A percentile compares a stretch with the other conserved stretches of the same genome.
phyloP scores from a whole-genome alignment of 2,329 filamentous ascomycete genomes.

The Colletotrichum sp. region DNA sequence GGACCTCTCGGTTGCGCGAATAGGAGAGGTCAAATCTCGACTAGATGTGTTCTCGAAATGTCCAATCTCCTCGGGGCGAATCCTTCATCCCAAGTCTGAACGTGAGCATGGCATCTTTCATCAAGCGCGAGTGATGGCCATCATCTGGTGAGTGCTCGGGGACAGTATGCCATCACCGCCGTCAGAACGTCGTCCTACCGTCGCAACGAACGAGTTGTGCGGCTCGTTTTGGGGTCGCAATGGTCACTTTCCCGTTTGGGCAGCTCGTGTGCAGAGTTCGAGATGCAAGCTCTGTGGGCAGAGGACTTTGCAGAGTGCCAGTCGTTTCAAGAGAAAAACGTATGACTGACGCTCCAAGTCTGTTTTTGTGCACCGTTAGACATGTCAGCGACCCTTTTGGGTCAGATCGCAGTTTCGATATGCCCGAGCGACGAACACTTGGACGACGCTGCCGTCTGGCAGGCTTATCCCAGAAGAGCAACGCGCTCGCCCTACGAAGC shows the following conservation, averaged over 20 bases:
- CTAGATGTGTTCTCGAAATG: background rate
- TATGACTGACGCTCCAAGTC: background rate
- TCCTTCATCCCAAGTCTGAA: background rate
- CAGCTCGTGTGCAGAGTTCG: background rate
- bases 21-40: background rate
- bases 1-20: background rate
- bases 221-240: background rate
- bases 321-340: background rate
- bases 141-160: background rate
- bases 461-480: background rate
- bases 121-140: background rate
- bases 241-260: background rate
- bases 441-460: background rate
- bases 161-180: background rate
- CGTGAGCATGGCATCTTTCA: background rate
- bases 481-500: background rate
- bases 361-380: background rate
- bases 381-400: background rate
- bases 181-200: background rate
- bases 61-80: background rate
- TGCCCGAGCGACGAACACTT: slow-evolving; percentile 10
- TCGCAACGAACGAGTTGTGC: background rate
- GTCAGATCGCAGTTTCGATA: slow-evolving; percentile 6
- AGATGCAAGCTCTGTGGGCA: background rate
- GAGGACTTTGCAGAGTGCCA: background rate